Conservation (phyloP, 768 basidiomycete genomes). For the Filobasidium wieringae region DNA sequence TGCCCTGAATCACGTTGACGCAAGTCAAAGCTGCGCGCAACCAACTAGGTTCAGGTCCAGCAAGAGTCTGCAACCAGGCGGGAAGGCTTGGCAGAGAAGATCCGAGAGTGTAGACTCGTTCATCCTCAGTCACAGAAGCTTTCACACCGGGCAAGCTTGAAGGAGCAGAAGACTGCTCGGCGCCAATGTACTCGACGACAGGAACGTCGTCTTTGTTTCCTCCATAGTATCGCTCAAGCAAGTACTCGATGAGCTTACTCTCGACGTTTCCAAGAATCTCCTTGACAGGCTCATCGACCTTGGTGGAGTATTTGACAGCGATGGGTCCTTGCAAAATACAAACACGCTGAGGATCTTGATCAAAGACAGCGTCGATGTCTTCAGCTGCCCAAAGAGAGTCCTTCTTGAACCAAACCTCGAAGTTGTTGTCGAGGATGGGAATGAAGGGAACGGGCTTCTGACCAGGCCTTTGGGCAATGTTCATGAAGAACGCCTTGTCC, state of each 20-base stretch:
- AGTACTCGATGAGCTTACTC: conserved; percentile 58
- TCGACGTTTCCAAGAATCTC: conserved; percentile 84
- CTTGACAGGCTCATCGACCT: conserved; percentile 88
- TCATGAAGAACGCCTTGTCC: conserved; percentile 89
- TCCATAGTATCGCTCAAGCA: conserved; percentile 64
- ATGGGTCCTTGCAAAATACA: conserved; percentile 96
- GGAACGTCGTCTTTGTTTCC: conserved; percentile 68
- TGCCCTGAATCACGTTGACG: conserved; percentile 73
- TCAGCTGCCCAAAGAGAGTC: conserved; percentile 97
- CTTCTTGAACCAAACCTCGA: conserved; percentile 99
- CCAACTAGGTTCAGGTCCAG: conserved; percentile 74
- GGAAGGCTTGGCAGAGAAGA: conserved; percentile 49
- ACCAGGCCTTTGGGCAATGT: conserved; percentile 85
- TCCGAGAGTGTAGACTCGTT: conserved; percentile 41
- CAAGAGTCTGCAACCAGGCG: conserved; percentile 72
- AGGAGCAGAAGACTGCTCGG: conserved; percentile 42
- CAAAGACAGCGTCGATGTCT: conserved; percentile 96
- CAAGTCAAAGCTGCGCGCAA: conserved; percentile 71
- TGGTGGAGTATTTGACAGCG: conserved; percentile 71
- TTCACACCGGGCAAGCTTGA: conserved; percentile 41
- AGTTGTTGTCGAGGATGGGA: conserved; percentile 79
- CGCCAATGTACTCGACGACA: conserved; percentile 68
- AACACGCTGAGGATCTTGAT: conserved; percentile 95
- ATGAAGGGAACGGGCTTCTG: conserved; percentile 99
- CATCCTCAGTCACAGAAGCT: conserved; percentile 46